Base-by-base conservation (phyloP, 2,329 filamentous ascomycete species). In the Aspergillus spinulosporus region DNA sequence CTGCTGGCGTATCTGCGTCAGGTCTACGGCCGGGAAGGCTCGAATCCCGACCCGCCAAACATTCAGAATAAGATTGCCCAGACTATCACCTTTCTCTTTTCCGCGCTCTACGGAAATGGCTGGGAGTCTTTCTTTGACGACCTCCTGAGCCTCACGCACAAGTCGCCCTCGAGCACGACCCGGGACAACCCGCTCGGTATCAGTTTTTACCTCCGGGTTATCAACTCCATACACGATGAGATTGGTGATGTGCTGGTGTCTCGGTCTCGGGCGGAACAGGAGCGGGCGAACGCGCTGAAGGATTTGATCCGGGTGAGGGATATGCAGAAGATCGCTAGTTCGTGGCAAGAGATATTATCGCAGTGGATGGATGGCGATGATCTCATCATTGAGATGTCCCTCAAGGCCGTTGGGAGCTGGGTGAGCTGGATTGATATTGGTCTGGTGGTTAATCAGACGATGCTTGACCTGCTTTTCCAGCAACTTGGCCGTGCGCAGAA, bases 381-480 rank as follows among this genome's bases (percentile, higher is more conserved):
- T 68, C 72, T 77, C 42, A 83, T 97, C 57, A 83, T 96, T 43
- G 92, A 97, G 72, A 87, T 95, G 82, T 92, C 90, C 65, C 81
- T 99, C 52, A 91, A 88, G 74, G 88, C 92, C 14, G 86, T 99
- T 62, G 92, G 91, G 37, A 94, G 93, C 72, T 99, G 94, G 93
- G 92, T 96, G 59, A 95, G 92, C 82, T 99, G 94, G 94, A 96
- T 95, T 68, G 94, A 97, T 70, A 97, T 99, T 66, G 89, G 89
- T 49, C 80, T 99, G 56, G 87, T 99, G 44, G 90, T 99, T 66
- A 96, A 95, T 73, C 85, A 92, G 70, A 84, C 88, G 52, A 94
- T 96, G 83, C 85, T 97, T 67, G 86, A 84, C 69, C 83, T 92
- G 48, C 82, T 99, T 57, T 88, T 97, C 67, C 89, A 94, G 62